Evolutionary conservation across 257 asterid genomes (phyloP).

Genomic region (Primulina tabacum): DNA sequence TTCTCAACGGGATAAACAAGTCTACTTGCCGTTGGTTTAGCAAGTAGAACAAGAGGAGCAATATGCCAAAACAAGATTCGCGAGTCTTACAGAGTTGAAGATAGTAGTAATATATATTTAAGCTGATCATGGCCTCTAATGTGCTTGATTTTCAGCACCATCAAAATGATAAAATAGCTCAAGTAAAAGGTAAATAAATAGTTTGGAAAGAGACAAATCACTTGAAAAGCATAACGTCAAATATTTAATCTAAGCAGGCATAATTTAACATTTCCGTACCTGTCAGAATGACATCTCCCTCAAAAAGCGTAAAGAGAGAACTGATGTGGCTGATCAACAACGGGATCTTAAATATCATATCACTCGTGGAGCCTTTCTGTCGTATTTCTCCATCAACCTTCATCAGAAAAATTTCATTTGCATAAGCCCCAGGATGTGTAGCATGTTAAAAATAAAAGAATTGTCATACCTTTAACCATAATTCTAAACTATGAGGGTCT

Average conservation of each 20-base stretch:
- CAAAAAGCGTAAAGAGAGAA: slow-evolving; percentile 86
- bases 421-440: slow-evolving; percentile 16
- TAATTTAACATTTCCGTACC: slow-evolving; percentile 38
- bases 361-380: slow-evolving; percentile 83
- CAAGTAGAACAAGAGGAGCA: background rate
- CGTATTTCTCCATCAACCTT: slow-evolving; percentile 92
- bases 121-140: background rate
- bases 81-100: background rate
- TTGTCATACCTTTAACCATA: slow-evolving; percentile 80
- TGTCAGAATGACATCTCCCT: slow-evolving; percentile 91
- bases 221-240: background rate
- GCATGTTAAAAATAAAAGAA: slow-evolving; percentile 7
- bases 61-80: no score
- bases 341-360: slow-evolving; percentile 97
- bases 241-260: slow-evolving; percentile 12
- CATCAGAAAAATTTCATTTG: slow-evolving; percentile 18
- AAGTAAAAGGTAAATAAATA: slow-evolving; percentile 4
- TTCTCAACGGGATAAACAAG: background rate
- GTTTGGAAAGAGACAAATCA: background rate
- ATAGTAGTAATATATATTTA: background rate
- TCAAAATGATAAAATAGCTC: slow-evolving; percentile 11
- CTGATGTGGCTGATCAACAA: slow-evolving; percentile 94
- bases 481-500: slow-evolving; percentile 79
- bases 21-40: background rate
- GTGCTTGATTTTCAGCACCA: slow-evolving; percentile 10